Percentiles rank a stretch among this genome's conserved stretches.
Evolutionary conservation across 805 yeast genomes (phyloP).

Genomic region (Starmerella bombicola): DNA sequence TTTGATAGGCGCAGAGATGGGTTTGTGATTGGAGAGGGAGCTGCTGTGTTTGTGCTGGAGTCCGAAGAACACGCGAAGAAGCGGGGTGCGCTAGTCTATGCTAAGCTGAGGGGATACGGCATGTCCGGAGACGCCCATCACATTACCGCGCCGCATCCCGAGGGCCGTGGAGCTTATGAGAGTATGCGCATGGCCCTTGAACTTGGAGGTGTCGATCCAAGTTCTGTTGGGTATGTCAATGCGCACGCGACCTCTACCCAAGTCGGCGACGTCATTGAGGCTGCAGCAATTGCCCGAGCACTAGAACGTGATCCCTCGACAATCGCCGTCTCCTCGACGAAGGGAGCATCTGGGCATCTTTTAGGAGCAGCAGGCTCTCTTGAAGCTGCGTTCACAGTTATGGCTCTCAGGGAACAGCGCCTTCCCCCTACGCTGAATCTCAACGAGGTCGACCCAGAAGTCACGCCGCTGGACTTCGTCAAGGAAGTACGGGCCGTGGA

Average conservation of each 20-base stretch:
- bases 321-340: constrained; percentile 52
- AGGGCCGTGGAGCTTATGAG: constrained; percentile 72
- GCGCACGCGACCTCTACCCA: constrained; percentile 95
- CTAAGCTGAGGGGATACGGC: constrained; percentile 80
- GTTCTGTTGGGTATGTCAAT: constrained; percentile 61
- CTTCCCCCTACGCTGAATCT: constrained; percentile 79
- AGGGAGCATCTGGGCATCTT: constrained; percentile 87
- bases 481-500: constrained; percentile 34
- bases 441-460: constrained; percentile 33
- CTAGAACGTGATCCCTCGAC: constrained; percentile 28
- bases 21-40: constrained; percentile 87
- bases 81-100: constrained; percentile 59
- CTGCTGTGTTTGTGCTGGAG: constrained; percentile 71
- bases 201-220: constrained; percentile 37
- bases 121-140: constrained; percentile 84
- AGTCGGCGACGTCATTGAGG: constrained; percentile 83
- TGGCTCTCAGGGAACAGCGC: constrained; percentile 44
- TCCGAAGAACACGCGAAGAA: constrained; percentile 57
- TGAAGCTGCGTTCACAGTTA: constrained; percentile 69
- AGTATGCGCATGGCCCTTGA: constrained; percentile 69
- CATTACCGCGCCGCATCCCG: constrained; percentile 77
- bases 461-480: constrained; percentile 43
- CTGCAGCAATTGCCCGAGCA: constrained; percentile 47
- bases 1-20: constrained; percentile 72
- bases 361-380: constrained; percentile 95